Percentiles rank a stretch among this genome's conserved stretches.
These are phyloP conservation scores for Trichocladium uniseriatum DNA, from an alignment of 495 filamentous ascomycete genomes.

Conservation along the genomic window DNA sequence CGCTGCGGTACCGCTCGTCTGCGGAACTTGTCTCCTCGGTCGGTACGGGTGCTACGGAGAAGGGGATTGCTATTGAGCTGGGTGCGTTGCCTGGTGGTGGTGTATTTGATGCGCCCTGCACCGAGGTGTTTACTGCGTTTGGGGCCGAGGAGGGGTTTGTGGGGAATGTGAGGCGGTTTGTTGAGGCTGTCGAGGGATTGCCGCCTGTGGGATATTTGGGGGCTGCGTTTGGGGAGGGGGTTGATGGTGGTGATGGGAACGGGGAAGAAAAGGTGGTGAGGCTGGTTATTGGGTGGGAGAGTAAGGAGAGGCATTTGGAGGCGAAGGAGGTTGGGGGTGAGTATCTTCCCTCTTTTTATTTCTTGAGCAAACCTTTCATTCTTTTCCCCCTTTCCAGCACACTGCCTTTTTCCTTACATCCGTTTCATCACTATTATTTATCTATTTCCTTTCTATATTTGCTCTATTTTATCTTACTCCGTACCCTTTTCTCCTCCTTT, in stretches of 20 bases:
- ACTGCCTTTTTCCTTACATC: too few relatives aligned
- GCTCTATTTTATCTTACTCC: too few relatives aligned
- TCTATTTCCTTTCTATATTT: too few relatives aligned
- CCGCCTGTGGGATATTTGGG: slow-evolving; percentile 9
- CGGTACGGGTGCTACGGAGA: not conserved
- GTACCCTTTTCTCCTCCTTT: too few relatives aligned
- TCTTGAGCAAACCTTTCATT: too few relatives aligned
- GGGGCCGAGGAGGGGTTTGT: slow-evolving; percentile 14
- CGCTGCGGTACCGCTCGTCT: not conserved
- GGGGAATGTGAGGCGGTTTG: slow-evolving; percentile 10
- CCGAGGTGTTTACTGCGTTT: slow-evolving; percentile 15
- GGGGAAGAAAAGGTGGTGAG: slow-evolving; percentile 3
- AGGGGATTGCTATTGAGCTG: not conserved
- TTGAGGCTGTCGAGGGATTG: not conserved
- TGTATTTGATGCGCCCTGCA: slow-evolving; percentile 9
- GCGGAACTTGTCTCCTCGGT: not conserved
- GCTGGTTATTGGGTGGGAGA: slow-evolving; percentile 9
- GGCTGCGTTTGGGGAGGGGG: not conserved
- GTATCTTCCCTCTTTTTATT: not conserved
- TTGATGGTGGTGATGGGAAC: not conserved
- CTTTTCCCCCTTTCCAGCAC: too few relatives aligned
- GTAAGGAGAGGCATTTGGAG: slow-evolving; percentile 7
- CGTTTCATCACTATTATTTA: too few relatives aligned
- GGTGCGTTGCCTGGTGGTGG: not conserved
- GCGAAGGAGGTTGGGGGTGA: slow-evolving; percentile 9